Evolutionary conservation across 805 yeast genomes (phyloP).

Genomic region (Pichia phayaonensis): DNA sequence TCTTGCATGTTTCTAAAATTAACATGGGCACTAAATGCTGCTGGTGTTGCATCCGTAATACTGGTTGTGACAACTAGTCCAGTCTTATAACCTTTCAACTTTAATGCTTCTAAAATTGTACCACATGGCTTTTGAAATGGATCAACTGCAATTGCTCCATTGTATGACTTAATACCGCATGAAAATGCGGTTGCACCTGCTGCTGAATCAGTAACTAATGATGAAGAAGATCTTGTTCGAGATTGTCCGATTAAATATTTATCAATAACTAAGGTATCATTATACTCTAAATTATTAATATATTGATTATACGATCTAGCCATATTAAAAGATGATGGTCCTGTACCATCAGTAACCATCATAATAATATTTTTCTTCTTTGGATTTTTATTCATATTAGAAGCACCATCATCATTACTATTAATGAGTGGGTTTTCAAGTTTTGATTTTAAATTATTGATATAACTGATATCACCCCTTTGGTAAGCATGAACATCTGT

Average conservation of each 20-base stretch:
- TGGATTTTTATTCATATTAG: background rate
- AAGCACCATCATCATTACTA: background rate
- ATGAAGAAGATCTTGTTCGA: constrained; percentile 70
- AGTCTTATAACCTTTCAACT: constrained; percentile 69
- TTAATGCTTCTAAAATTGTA: constrained; percentile 81
- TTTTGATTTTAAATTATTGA: background rate
- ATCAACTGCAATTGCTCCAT: constrained; percentile 87
- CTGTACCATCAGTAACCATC: constrained; percentile 94
- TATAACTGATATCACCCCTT: background rate
- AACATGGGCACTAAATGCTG: constrained; percentile 77
- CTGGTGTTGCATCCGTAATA: constrained; percentile 93
- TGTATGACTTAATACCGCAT: constrained; percentile 75
- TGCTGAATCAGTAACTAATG: constrained; percentile 87
- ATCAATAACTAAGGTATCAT: constrained; percentile 51
- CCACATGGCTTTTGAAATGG: constrained; percentile 72
- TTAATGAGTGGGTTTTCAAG: background rate
- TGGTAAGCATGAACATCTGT: background rate
- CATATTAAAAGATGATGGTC: constrained; percentile 77
- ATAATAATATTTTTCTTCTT: constrained; percentile 69
- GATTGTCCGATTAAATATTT: constrained; percentile 71
- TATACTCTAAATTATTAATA: constrained; percentile 43
- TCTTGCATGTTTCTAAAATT: constrained; percentile 72
- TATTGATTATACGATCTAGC: constrained; percentile 70
- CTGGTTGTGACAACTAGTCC: constrained; percentile 91
- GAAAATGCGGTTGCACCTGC: constrained; percentile 96